phyloP scores from a whole-genome alignment of 805 yeast genomes.

The Tetrapisispora nanseiensis region DNA sequence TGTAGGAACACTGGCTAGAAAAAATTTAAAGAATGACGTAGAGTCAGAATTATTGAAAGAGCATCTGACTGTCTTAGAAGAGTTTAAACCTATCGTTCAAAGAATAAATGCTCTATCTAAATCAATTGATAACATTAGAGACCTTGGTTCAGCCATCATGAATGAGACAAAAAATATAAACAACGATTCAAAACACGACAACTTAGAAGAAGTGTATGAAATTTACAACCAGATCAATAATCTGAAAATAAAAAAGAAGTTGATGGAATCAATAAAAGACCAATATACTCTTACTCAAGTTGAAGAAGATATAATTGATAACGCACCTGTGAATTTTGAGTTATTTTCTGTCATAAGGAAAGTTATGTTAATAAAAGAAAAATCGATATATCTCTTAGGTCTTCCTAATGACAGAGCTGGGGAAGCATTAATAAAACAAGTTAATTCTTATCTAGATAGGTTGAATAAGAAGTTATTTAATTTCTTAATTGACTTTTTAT shows the following conservation, averaged over 20 bases:
- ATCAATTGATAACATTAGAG: slow-evolving; percentile 18
- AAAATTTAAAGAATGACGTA: slow-evolving; percentile 47
- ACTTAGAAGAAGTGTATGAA: slow-evolving; percentile 9
- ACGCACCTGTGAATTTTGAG: slow-evolving; percentile 34
- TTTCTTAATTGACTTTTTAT: slow-evolving; percentile 30
- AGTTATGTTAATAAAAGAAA: slow-evolving; percentile 53
- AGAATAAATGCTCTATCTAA: slow-evolving; percentile 30
- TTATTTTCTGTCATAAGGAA: slow-evolving; percentile 53
- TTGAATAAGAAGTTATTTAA: slow-evolving; percentile 48
- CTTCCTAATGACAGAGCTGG: slow-evolving; percentile 62
- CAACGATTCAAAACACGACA: slow-evolving; percentile 15
- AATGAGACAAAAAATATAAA: slow-evolving; percentile 17
- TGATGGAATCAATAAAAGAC: slow-evolving; percentile 45
- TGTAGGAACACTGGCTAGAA: slow-evolving; percentile 51
- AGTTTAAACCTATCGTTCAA: slow-evolving; percentile 36
- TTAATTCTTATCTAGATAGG: slow-evolving; percentile 40
- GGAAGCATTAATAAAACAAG: slow-evolving; percentile 48
- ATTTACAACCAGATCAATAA: slow-evolving; percentile 12
- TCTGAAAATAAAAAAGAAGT: slow-evolving; percentile 37
- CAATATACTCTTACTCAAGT: slow-evolving; percentile 60
- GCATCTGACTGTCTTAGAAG: slow-evolving; percentile 41
- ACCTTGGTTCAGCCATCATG: slow-evolving; percentile 8
- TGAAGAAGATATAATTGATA: slow-evolving; percentile 53
- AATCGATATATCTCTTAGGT: slow-evolving; percentile 62
- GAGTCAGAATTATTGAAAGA: slow-evolving; percentile 51